Evolutionary conservation across 768 basidiomycete genomes (phyloP), one percentile per base, ranked within the genome.

Genomic region (Lactarius vividus): DNA sequence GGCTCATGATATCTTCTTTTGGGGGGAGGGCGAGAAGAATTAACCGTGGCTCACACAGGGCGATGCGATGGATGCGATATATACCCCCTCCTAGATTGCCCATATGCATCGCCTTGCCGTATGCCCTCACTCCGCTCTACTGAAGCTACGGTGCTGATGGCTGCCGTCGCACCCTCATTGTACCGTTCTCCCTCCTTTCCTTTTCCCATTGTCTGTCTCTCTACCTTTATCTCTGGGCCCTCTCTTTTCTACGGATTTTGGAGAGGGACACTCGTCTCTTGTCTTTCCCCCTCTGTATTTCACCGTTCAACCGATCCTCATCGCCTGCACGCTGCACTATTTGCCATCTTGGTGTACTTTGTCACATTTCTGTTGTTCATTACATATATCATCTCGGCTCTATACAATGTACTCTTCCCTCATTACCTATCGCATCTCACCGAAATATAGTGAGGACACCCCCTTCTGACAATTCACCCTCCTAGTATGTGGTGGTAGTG

Each of bases 301-400:
- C 40, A 20, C 20, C 40, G 35, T 39, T 20, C 33, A 20, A 16
- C 57, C 23, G 52, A 59, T 59, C 62, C 23, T 15, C 65, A 66
- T 58, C 39, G 23, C 57, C 28, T 33, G 23, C 57, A 66, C 49
- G 52, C 52, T 53, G 61, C 65, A 66, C 49, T 66, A 59, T 53
- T 33, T 62, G 46, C 61, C 33, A 62, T 62, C 65, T 58, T 62
- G 39, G 61, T 67, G 66, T 67, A 67, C 61, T 63, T 20, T 31
- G 20, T 39, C 57, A 55, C 53, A 62, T 44, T 42, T 59, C 57
- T 58, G 40, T 66, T 66, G 49, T 67, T 63, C 55, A 37, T 57
- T 55, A 62, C 66, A 67, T 62, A 53, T 57, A 23, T 66, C 66
- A 66, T 26, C 46, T 42, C 61, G 33, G 18, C 58, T 59, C 42